phyloP scores from a whole-genome alignment of 305 asterid species.

The Fraxinus floribunda region DNA sequence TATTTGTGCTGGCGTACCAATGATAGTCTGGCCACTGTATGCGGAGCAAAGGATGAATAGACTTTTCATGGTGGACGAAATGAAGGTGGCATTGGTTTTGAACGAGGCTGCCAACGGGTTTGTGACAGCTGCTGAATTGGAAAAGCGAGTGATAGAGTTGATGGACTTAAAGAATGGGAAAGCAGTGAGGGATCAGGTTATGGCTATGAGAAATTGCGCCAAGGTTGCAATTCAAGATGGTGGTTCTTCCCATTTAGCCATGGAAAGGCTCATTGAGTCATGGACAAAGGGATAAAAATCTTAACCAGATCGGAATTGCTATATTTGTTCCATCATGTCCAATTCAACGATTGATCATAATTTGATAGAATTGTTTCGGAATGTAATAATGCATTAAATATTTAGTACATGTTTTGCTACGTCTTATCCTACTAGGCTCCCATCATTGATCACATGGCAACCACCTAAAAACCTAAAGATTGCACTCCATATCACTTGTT shows the following conservation, averaged over 20 bases:
- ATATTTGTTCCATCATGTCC: too few species aligned
- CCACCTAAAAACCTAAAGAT: too few species aligned
- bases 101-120: slow-evolving; percentile 40
- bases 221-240: slow-evolving; percentile 28
- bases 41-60: slow-evolving; percentile 64
- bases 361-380: too few species aligned
- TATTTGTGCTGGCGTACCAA: slow-evolving; percentile 49
- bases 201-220: slow-evolving; percentile 36
- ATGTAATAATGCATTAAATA: too few species aligned
- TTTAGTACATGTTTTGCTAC: too few species aligned
- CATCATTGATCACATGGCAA: too few species aligned
- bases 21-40: slow-evolving; percentile 65
- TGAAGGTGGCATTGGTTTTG: slow-evolving; percentile 48
- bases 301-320: too few species aligned
- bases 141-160: slow-evolving; percentile 43
- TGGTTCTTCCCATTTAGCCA: slow-evolving; percentile 42
- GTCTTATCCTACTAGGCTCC: too few species aligned
- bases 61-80: slow-evolving; percentile 47
- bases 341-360: too few species aligned
- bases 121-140: slow-evolving; percentile 50
- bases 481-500: too few species aligned
- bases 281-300: background rate
- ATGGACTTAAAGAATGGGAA: slow-evolving; percentile 43
- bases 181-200: slow-evolving; percentile 24
- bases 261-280: slow-evolving; percentile 29